Base-by-base conservation (phyloP, 2,329 filamentous ascomycete species). In the Chaetoscypha palmicola region DNA sequence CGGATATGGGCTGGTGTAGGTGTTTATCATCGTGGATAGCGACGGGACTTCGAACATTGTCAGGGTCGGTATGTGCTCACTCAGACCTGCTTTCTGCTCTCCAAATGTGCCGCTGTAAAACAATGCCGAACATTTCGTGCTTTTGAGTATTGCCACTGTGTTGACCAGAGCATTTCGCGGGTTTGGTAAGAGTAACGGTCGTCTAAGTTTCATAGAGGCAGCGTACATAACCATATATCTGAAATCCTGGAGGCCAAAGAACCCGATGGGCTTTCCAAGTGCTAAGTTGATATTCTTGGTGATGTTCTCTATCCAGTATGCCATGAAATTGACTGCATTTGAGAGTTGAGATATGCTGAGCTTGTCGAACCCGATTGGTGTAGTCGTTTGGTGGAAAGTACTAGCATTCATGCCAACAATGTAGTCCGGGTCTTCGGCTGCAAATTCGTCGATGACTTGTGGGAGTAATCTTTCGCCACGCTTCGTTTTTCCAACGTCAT, bases 11-110 rank as follows among this genome's bases (percentile, higher is more conserved):
- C 32, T 24, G 0, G 43, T 33, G 2, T 43, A 34, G 1, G 47
- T 35, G 4, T 56, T 46, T 4, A 63, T 50, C 24, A 67, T 58
- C 1, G 58, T 52, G 2, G 61, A 54, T 5, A 64, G 14, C 11
- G 17, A 41, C 1, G 54, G 54, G n/a, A 58, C 19, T n/a, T 43
- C 41, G 17, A 48, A 32, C 7, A 31, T 43, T 9, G 43, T 19
- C 8, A 55, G n/a, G 3, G 24, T 31, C 8, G 40, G 21, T 3
- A 50, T 9, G 4, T 28, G 10, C 2, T 38, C 17, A 1, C 34
- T 5, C 8, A 56, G 38, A 2, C 11, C 24, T 9, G 36, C 19
- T 16, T 47, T 45, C 8, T 47, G 46, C 4, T 32, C 40, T 24
- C 36, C 43, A 5, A 41, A 26, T 8, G 24, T 9, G 1, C 41